These are phyloP conservation scores for Nidularia sp. DNA, from an alignment of 768 basidiomycete species.

Conservation along the genomic window DNA sequence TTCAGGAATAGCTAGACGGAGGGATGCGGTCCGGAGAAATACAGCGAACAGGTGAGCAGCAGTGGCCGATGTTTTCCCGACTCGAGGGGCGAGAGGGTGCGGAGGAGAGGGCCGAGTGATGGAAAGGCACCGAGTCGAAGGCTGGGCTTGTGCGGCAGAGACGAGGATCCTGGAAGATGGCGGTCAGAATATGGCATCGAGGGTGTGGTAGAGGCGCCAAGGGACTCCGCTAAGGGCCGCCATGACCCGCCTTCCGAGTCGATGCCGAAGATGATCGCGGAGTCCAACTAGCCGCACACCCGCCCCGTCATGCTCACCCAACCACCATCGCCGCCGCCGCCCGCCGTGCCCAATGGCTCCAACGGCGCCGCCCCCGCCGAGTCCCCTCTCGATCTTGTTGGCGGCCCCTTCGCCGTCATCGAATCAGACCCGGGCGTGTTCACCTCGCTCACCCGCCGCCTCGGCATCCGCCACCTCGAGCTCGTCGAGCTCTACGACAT, in stretches of 20 bases:
- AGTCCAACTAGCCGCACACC: background rate
- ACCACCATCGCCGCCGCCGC: background rate
- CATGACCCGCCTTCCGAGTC: too few relatives aligned
- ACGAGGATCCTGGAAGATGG: background rate
- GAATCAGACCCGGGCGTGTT: conserved; percentile 61
- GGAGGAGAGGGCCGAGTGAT: background rate
- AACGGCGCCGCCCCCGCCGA: background rate
- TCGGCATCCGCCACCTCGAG: conserved; percentile 50
- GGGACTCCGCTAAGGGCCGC: background rate
- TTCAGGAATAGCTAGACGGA: too few relatives aligned
- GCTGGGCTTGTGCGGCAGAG: background rate
- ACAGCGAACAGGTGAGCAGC: conserved; percentile 4
- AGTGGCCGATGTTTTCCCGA: conserved; percentile 14
- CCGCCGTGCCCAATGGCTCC: background rate
- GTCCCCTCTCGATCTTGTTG: conserved; percentile 41
- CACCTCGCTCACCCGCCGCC: conserved; percentile 47
- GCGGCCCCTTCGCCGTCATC: conserved; percentile 60
- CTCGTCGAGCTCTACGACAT: conserved; percentile 60
- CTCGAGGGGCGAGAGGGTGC: background rate
- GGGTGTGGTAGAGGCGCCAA: background rate
- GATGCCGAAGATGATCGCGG: background rate
- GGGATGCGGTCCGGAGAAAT: conserved; percentile 5
- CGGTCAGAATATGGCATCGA: background rate
- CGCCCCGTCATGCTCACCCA: background rate
- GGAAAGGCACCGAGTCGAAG: background rate